Conservation (phyloP, 2,329 filamentous ascomycete genomes). For the Gnomoniopsis sp. region DNA sequence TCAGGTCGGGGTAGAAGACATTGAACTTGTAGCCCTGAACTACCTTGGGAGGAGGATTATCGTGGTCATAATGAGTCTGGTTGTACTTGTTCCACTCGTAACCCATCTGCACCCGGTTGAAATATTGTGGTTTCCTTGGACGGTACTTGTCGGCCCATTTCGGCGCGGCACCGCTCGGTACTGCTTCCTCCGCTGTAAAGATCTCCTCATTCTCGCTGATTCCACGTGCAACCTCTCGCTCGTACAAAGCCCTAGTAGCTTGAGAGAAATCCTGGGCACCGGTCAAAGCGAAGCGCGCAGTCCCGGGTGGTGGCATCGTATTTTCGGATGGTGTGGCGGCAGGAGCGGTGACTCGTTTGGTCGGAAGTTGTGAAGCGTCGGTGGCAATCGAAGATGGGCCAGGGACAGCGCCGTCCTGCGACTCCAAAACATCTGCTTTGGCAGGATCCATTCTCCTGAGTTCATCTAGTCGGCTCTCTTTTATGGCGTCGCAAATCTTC, state of each 20-base stretch:
- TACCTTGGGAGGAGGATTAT: constrained; percentile 95
- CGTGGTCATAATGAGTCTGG: constrained; percentile 98
- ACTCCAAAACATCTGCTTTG: constrained; percentile 50
- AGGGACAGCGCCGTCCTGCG: constrained; percentile 27
- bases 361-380: constrained; percentile 20
- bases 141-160: constrained; percentile 82
- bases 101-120: constrained; percentile 97
- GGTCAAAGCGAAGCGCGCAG: constrained; percentile 65
- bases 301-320: constrained; percentile 46
- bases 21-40: constrained; percentile 99
- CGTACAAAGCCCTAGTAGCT: constrained; percentile 83
- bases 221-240: constrained; percentile 87
- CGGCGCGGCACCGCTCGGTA: constrained; percentile 61
- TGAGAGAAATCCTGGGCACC: constrained; percentile 79
- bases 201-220: constrained; percentile 94
- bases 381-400: constrained; percentile 33
- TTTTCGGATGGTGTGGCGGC: constrained; percentile 24
- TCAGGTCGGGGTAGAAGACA: constrained; percentile 96
- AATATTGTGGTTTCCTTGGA: constrained; percentile 90
- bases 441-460: constrained; percentile 66
- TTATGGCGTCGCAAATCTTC: constrained; percentile 72
- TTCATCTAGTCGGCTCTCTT: constrained; percentile 63
- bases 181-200: constrained; percentile 83
- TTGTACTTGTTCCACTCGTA: constrained; percentile 99
- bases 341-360: constrained; percentile 21